These are phyloP conservation scores for Alternaria burnsii DNA, from an alignment of 2,329 filamentous ascomycete genomes.

Conservation along the genomic window DNA sequence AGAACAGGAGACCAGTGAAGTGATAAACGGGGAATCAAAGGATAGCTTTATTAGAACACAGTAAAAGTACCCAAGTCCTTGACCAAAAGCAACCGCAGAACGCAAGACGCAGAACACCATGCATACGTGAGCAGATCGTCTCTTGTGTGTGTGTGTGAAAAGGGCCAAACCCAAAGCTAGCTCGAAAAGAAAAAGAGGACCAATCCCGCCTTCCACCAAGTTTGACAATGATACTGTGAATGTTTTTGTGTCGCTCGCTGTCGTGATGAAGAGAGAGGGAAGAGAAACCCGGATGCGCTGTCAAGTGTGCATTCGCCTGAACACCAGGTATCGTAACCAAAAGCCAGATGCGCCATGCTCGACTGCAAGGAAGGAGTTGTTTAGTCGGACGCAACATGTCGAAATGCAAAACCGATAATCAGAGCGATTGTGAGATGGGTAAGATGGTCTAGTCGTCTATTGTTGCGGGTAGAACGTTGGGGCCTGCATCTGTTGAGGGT, in stretches of 20 bases:
- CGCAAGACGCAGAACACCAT: constrained; percentile 17
- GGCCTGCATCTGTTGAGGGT: constrained; percentile 61
- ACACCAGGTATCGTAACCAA: constrained; percentile 16
- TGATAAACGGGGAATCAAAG: background rate
- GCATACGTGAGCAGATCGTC: constrained; percentile 16
- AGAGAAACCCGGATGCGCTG: constrained; percentile 9
- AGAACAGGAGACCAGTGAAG: background rate
- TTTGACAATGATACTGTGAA: constrained; percentile 4
- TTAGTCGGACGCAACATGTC: constrained; percentile 7
- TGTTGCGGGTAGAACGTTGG: constrained; percentile 67
- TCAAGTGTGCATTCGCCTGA: constrained; percentile 11
- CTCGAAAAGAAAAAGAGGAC: background rate
- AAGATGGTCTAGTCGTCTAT: constrained; percentile 23
- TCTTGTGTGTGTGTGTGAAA: constrained; percentile 4
- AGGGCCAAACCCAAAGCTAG: background rate
- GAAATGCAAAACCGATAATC: constrained; percentile 7
- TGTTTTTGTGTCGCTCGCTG: constrained; percentile 15
- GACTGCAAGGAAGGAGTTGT: constrained; percentile 14
- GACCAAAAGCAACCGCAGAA: constrained; percentile 4
- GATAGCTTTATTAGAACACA: constrained; percentile 11
- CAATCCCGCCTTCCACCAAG: constrained; percentile 2
- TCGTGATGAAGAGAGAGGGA: constrained; percentile 4
- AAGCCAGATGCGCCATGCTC: constrained; percentile 17
- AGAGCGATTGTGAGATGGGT: background rate
- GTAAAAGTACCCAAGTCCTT: background rate